Base-by-base conservation (phyloP, 306 rosid species). In the Dicorynia guianensis region DNA sequence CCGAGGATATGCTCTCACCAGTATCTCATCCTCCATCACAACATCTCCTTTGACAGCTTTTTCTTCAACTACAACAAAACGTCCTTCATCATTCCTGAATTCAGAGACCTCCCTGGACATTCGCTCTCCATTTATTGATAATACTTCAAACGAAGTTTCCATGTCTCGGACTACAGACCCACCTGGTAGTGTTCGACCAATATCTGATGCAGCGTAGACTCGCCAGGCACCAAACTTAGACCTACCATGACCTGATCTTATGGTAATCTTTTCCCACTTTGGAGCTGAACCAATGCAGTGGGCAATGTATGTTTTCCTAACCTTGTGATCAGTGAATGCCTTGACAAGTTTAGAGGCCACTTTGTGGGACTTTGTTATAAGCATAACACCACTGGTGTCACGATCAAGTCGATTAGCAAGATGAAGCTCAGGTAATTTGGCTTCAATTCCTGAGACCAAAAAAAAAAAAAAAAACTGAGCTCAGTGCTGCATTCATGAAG, bases 211-310 rank as follows among this genome's bases (percentile, higher is more conserved):
- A 52, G 92, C 93, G 67, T 95, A 95, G 11, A 87, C 96, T 11
- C 95, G 76, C 96, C 95, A 95, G 1, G 81, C 97, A 68, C 96
- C 98, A 48, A 90, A 95, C 71, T 86, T 92, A 5, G 98, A 95
- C 65, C 98, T 79, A 0, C 98, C 98, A 68, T 95, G 98, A 75
- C 96, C 97, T 12, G 97, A 92, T 72, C 75, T 87, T 14, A 92
- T 38, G 6, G 87, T 90, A 62, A 86, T 70, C 48, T 60, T 84
- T 76, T 89, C 76, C 98, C 97, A 95, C 38, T 69, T 1, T 0
- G 97, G 96, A 53, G 76, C 63, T 1, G 75, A 15, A 12, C 96
- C 97, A 53, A 87, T 13, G 65, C 93, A 92, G 52, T 64, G 76
- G 15, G 96, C 98, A 20, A 95, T 70, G 77, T 95, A 92, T 0